Evolutionary conservation across 2,329 filamentous ascomycete genomes (phyloP).

Genomic region (Fusarium haematococcum): DNA sequence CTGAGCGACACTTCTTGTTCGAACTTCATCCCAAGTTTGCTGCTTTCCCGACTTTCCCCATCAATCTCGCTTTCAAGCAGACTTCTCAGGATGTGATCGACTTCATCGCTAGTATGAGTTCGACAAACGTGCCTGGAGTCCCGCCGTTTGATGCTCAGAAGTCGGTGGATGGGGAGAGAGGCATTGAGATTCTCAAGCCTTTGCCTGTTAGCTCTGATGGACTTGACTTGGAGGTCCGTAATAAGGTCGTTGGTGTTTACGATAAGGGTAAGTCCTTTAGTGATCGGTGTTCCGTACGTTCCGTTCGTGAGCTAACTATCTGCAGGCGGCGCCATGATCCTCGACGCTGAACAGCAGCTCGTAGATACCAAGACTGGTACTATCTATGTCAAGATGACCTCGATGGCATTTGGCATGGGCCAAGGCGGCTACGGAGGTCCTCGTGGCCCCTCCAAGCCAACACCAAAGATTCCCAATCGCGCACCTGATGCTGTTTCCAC

Average conservation of each 20-base stretch:
- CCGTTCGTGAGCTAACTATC: neutral
- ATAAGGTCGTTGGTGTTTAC: constrained; percentile 57
- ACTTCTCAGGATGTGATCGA: constrained; percentile 59
- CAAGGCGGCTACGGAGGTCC: constrained; percentile 60
- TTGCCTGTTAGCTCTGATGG: constrained; percentile 52
- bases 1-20: constrained; percentile 58
- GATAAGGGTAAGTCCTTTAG: constrained; percentile 50
- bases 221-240: constrained; percentile 53
- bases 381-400: constrained; percentile 53
- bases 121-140: constrained; percentile 51
- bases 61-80: constrained; percentile 59
- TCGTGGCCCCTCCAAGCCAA: constrained; percentile 51
- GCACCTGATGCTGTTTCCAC: constrained; percentile 53
- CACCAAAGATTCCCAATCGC: constrained; percentile 48
- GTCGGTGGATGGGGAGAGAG: constrained; percentile 56
- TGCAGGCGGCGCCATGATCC: constrained; percentile 54
- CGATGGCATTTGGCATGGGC: constrained; percentile 57
- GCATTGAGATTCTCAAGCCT: constrained; percentile 52
- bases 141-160: constrained; percentile 55
- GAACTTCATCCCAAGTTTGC: constrained; percentile 58
- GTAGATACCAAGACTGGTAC: constrained; percentile 53
- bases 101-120: constrained; percentile 52
- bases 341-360: constrained; percentile 54
- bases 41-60: constrained; percentile 60
- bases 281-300: too few relatives aligned